These are phyloP conservation scores for Alternaria triticimaculans DNA, from an alignment of 2,329 filamentous ascomycete genomes.

Conservation along the genomic window DNA sequence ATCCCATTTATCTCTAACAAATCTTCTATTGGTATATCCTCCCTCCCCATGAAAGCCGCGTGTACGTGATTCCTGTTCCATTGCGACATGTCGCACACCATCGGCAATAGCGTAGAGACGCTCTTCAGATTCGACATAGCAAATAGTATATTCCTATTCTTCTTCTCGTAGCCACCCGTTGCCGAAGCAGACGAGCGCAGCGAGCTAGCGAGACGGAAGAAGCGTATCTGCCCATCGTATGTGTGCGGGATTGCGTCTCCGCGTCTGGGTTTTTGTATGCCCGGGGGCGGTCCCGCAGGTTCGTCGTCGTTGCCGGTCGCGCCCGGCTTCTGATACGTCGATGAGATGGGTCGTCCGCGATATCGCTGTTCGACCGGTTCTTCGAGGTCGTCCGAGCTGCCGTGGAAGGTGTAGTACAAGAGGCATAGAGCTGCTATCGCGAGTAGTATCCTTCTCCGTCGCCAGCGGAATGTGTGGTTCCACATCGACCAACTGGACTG, in stretches of 20 bases:
- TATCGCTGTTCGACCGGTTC: neutral
- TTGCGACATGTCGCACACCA: conserved; percentile 85
- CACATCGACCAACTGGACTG: conserved; percentile 33
- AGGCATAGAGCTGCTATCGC: conserved; percentile 51
- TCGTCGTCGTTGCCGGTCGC: conserved; percentile 18
- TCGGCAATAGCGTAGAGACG: conserved; percentile 73
- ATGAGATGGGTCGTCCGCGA: conserved; percentile 9
- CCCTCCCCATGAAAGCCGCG: conserved; percentile 77
- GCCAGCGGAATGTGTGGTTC: conserved; percentile 48
- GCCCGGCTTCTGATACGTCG: conserved; percentile 15
- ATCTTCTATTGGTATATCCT: conserved; percentile 71
- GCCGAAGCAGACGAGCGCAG: conserved; percentile 63
- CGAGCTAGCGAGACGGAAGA: conserved; percentile 68
- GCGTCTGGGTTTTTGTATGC: conserved; percentile 21
- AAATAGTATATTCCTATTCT: conserved; percentile 79
- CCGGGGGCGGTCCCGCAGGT: conserved; percentile 37
- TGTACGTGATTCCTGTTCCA: conserved; percentile 77
- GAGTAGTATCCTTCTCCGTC: conserved; percentile 58
- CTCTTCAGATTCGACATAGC: conserved; percentile 77
- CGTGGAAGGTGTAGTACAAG: conserved; percentile 68
- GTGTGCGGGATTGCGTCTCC: conserved; percentile 26
- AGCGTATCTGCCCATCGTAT: conserved; percentile 75
- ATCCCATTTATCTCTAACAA: conserved; percentile 81
- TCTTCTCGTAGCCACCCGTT: conserved; percentile 58
- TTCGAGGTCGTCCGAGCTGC: conserved; percentile 4